A percentile compares a stretch with the other conserved stretches of the same genome.
Evolutionary conservation across 2,329 filamentous ascomycete species (phyloP).

Genomic region (Lecanicillium sp.): DNA sequence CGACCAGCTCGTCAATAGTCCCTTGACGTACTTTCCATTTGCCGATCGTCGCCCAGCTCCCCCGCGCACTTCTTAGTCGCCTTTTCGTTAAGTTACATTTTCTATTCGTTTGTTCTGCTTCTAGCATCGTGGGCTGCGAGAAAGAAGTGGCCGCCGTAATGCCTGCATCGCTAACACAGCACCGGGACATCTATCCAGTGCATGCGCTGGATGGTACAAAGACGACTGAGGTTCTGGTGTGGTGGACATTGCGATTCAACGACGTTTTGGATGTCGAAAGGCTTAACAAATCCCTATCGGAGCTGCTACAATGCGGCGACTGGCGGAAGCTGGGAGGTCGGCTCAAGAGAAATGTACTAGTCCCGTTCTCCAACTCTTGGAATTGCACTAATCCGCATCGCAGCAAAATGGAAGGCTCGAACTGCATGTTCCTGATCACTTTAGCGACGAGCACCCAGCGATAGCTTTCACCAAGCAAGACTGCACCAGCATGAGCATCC

Average conservation of each 20-base stretch:
- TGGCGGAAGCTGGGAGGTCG: conserved; percentile 44
- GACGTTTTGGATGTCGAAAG: conserved; percentile 38
- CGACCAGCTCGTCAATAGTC: too few species aligned
- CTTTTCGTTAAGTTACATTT: too few species aligned
- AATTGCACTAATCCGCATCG: not conserved
- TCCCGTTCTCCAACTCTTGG: not conserved
- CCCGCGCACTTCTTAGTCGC: too few species aligned
- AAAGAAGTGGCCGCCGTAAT: too few species aligned
- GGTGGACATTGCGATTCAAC: conserved; percentile 37
- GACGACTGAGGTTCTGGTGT: conserved; percentile 23
- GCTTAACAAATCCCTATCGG: conserved; percentile 30
- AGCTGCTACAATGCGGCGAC: conserved; percentile 35
- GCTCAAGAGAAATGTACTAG: conserved; percentile 22
- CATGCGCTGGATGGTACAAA: conserved; percentile 27
- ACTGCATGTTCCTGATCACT: conserved; percentile 4
- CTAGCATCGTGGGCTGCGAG: too few species aligned
- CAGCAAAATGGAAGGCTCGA: conserved; percentile 1
- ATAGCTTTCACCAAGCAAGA: conserved; percentile 5
- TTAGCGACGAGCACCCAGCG: conserved; percentile 1
- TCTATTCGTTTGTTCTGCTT: too few species aligned
- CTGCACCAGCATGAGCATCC: not conserved
- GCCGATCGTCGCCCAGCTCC: too few species aligned
- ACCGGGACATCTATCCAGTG: conserved; percentile 24
- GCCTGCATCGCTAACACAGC: not conserved
- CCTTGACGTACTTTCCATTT: too few species aligned